Base-by-base conservation (phyloP, 2,329 filamentous ascomycete species). In the Paracamarosporium sp. region DNA sequence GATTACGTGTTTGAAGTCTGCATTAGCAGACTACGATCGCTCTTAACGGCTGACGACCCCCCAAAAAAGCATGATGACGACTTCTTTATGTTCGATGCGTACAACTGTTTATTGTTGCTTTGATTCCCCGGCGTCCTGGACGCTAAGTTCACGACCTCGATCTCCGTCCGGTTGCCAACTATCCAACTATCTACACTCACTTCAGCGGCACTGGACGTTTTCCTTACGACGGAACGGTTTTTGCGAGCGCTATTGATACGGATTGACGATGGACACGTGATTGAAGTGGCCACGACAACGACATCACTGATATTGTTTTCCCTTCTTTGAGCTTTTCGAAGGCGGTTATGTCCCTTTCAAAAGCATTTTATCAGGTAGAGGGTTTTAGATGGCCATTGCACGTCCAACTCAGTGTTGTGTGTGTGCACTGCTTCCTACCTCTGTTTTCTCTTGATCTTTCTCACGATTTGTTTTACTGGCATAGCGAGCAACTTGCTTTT, bases 401-500 rank as follows among this genome's bases (percentile, higher is more conserved):
- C 38, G 45, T 47, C 60, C 50, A 50, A 36, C 17, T 25, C 48
- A 33, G 25, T 56, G 50, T 58, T 56, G 24, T 56, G 24, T n/a
- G 60, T 62, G 56, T 56, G 52, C 45, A 30, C 54, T 7, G 52
- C 57, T 59, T 47, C 44, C 48, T 47, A 45, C 48, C 33, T 57
- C 50, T 25, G 27, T 48, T 53, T n/a, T 33, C 22, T 46, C 15
- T 46, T 45, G 15, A 48, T 40, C 56, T 63, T 68, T 68, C 62
- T 71, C 56, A 72, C 52, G 69, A 73, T 70, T 74, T 76, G 71
- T 75, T 66, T 64, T 74, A 73, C 61, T 70, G 72, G 72, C 72
- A 75, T 76, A 75, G 73, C 73, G 73, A 73, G 68, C 66, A 68
- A 61, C 57, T 62, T 30, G 54, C 57, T 64, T 65, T 64, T 57